A percentile compares a stretch with the other conserved stretches of the same genome.
These are phyloP conservation scores for Centella asiatica DNA, from an alignment of 129 eudicot genomes.

Conservation along the genomic window DNA sequence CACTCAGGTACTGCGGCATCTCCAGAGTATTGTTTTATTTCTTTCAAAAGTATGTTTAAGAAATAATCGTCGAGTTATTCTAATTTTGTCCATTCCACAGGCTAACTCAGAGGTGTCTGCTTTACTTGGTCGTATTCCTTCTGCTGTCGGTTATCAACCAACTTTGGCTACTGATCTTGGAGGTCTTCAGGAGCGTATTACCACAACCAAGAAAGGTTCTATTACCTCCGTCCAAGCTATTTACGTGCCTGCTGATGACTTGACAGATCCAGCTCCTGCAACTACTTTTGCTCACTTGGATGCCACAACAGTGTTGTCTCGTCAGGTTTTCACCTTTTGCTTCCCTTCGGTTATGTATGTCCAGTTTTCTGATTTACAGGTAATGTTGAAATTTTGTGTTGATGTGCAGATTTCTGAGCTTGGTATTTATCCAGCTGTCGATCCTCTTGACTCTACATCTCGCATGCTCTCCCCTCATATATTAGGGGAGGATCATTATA, in stretches of 20 bases:
- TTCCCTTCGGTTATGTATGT: background rate
- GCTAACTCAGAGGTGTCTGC: slow-evolving; percentile 79
- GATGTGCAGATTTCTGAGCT: slow-evolving; percentile 52
- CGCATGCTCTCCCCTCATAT: slow-evolving; percentile 69
- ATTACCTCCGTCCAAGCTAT: slow-evolving; percentile 65
- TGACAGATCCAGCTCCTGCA: slow-evolving; percentile 84
- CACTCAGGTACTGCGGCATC: slow-evolving; percentile 49
- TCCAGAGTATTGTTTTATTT: background rate
- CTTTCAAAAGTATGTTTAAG: background rate
- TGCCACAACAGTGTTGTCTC: slow-evolving; percentile 65
- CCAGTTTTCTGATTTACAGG: background rate
- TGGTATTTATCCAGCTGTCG: slow-evolving; percentile 71
- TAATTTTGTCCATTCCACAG: slow-evolving; percentile 6
- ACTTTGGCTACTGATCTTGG: slow-evolving; percentile 79
- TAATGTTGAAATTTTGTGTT: background rate
- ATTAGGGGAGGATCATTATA: slow-evolving; percentile 60
- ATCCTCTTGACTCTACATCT: slow-evolving; percentile 64
- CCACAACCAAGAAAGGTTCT: slow-evolving; percentile 66
- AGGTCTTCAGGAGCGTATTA: slow-evolving; percentile 70
- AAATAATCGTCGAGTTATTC: background rate
- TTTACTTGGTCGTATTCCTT: slow-evolving; percentile 69
- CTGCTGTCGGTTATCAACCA: slow-evolving; percentile 75
- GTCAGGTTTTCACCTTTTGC: slow-evolving; percentile 25
- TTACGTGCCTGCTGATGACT: slow-evolving; percentile 73
- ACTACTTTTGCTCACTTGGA: slow-evolving; percentile 77